Evolutionary conservation across 2,329 filamentous ascomycete genomes (phyloP), one percentile per base, ranked within the genome.

Genomic region (Monilinia fructicola): DNA sequence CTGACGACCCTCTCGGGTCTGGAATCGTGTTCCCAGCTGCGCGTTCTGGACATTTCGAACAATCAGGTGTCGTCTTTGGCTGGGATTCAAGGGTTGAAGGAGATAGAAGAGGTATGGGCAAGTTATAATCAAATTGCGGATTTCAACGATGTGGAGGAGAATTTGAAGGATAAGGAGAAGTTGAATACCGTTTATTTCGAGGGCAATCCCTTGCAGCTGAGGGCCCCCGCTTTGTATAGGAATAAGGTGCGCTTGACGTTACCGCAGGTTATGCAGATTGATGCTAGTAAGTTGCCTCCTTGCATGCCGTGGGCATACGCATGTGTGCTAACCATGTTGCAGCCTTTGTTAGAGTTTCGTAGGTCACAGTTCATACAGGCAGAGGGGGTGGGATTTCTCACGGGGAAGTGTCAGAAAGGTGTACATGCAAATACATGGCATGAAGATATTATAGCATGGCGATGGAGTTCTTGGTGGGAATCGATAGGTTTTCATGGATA

Each of bases 171-270:
- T 75, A 97, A 97, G 81, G 82, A 90, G 75, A 81, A 88, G 48
- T 79, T 98, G 72, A 87, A 89, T 68, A 97, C 95, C 1, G 94
- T 99, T 14, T 99, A 99, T 77, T 96, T 99, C 71, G 95, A 99
- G 77, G 93, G 93, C 1, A 97, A 96, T 74, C 94, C 93, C 35
- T 78, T 99, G 73, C 95, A 99, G 80, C 82, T 87, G 68, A 85
- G 84, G 65, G 87, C 85, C 5, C 90, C 91, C n/a, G 91, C 91
- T 0, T 79, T 97, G 69, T 99, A 99, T 79, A 84, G 95, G 74
- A 98, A 97, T 80, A 99, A 99, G 80, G 87, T 99, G 54, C 85
- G 90, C 67, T 79, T 99, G 77, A 90, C 93, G 44, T 78, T 99
- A 78, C 95, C 95, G 67, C 90, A 95, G 78, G 81, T 99, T 63